These are phyloP conservation scores for Podila verticillata DNA, from an alignment of 192 early-diverging fungal genomes.

Conservation along the genomic window DNA sequence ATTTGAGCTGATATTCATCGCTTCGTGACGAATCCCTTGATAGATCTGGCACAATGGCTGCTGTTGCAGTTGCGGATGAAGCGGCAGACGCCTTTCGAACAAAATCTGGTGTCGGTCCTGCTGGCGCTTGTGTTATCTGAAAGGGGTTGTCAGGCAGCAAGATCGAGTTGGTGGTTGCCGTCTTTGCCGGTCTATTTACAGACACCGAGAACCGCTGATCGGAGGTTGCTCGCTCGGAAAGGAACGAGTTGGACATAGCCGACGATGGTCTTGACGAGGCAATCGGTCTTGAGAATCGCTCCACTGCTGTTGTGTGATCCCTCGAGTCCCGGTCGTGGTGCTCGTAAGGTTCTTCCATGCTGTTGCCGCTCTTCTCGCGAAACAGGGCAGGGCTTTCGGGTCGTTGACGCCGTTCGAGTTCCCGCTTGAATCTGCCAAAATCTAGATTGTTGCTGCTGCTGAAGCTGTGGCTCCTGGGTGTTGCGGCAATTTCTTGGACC, in stretches of 20 bases:
- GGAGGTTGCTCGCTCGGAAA: background rate
- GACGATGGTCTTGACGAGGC: background rate
- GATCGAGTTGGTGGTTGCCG: background rate
- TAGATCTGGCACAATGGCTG: background rate
- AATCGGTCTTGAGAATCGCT: background rate
- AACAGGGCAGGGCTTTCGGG: slow-evolving; percentile 1
- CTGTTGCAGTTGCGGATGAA: background rate
- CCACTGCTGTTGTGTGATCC: background rate
- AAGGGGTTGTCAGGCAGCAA: background rate
- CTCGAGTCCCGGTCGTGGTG: background rate
- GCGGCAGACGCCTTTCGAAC: background rate
- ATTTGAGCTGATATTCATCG: background rate
- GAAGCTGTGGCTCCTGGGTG: background rate
- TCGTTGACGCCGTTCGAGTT: slow-evolving; percentile 24
- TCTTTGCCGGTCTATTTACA: background rate
- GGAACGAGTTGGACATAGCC: background rate
- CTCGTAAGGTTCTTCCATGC: background rate
- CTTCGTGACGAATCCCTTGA: background rate
- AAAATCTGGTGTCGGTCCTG: background rate
- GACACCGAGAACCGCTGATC: background rate
- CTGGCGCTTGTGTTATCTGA: background rate
- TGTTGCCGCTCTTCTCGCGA: background rate
- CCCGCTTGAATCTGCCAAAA: slow-evolving; percentile 41
- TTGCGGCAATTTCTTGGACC: background rate
- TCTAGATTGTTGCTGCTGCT: slow-evolving; percentile 15